Base-by-base conservation (phyloP, 176 grass and related monocot genomes). In the Luzula sylvatica region DNA sequence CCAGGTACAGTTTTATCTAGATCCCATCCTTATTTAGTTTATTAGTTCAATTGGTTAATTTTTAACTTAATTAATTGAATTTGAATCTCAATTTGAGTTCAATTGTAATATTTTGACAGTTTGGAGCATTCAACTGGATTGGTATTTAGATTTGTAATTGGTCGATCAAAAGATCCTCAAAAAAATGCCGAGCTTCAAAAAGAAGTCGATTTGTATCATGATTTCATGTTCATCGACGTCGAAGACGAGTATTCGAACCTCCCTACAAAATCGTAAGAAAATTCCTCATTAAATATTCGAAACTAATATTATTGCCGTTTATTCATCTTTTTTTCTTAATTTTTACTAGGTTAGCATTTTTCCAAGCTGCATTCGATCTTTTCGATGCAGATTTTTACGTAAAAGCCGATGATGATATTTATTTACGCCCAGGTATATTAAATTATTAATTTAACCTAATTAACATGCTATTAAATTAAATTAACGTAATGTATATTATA, bases 381-480 rank as follows among this genome's bases (percentile, higher is more conserved):
- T 98, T 90, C 23, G 72, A 90, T 1, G 92, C 92, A 38, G 92
- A 98, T 42, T 98, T 79, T 52, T 98, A 98, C 52, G 75, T 86
- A 46, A 98, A 98, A 80, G 68, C 78, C 82, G 78, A 82, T 55
- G 92, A 98, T 68, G 75, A 76, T 63, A 90, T 98, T 62, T 98
- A 90, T 76, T 67, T 98, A 40, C 85, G 92, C 23, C 92, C 92
- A 86, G 92, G 92, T 98, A 68, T 65, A 62, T n/a, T n/a, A n/a
- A n/a, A n/a, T n/a, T n/a, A n/a, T n/a, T n/a, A 35, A 35, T 7
- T 35, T 9, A 35, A 9, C 30, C 30, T 35, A 7, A 35, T 35
- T 7, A 35, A 35, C 9, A 35, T 35, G 30, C 30, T 35, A 35
- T 35, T 35, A 35, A 35, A 11, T 41, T 8, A 50, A 6, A 51